Conservation (phyloP, 306 rosid species). For the Vigna hirtella region DNA sequence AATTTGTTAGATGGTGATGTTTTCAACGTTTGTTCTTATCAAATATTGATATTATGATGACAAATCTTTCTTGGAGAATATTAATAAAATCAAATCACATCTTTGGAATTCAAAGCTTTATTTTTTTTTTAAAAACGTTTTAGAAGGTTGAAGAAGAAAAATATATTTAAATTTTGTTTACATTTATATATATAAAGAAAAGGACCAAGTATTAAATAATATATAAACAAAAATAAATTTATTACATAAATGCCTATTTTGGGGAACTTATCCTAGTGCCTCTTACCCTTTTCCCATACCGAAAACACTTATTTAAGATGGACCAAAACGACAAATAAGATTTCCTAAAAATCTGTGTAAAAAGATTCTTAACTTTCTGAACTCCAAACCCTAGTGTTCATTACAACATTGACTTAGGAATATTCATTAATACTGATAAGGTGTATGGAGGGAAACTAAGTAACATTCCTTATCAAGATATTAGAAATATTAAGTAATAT, state of each 20-base stretch:
- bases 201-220: neutral
- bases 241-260: neutral
- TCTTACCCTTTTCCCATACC: conserved; percentile 1
- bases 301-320: neutral
- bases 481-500: neutral
- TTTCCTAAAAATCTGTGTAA: neutral
- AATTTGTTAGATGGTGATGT: too few species aligned
- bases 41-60: too few species aligned
- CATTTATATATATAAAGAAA: too few species aligned
- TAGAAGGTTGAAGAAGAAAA: too few species aligned
- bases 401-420: neutral
- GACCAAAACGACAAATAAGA: conserved; percentile 22
- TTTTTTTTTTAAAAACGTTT: too few species aligned
- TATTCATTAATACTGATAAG: neutral
- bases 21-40: too few species aligned
- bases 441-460: neutral
- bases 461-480: neutral
- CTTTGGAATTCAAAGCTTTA: too few species aligned
- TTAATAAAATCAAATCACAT: too few species aligned
- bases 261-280: neutral
- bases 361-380: neutral
- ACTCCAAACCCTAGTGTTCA: neutral
- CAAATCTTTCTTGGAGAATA: too few species aligned
- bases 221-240: neutral
- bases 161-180: too few species aligned